These are phyloP conservation scores for Capsicum chinense DNA, from an alignment of 257 asterid genomes.

Conservation along the genomic window DNA sequence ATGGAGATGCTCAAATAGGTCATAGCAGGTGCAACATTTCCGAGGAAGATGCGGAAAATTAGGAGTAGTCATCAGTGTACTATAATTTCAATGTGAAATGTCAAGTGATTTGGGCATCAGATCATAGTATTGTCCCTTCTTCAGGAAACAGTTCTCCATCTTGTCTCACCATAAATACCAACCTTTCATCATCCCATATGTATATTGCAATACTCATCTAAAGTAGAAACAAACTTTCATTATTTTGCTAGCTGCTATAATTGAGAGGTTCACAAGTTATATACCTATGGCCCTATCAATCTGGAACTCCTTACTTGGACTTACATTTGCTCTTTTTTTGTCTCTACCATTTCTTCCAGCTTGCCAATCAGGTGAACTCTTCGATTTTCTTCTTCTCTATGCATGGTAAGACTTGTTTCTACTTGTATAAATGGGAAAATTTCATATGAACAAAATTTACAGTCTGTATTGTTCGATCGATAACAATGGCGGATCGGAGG, in stretches of 20 bases:
- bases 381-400: background rate
- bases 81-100: conserved; percentile 17
- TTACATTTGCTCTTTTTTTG: conserved; percentile 23
- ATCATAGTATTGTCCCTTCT: conserved; percentile 25
- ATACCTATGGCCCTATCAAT: conserved; percentile 40
- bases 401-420: too few relatives aligned
- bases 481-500: background rate
- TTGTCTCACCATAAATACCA: conserved; percentile 27
- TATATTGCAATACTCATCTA: background rate
- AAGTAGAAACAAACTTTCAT: background rate
- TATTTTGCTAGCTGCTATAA: too few relatives aligned
- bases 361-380: conserved; percentile 40
- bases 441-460: too few relatives aligned
- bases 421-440: too few relatives aligned
- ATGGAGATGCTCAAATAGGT: conserved; percentile 28
- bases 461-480: too few relatives aligned
- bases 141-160: conserved; percentile 33
- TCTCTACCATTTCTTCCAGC: conserved; percentile 25
- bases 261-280: background rate
- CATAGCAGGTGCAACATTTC: conserved; percentile 35
- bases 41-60: conserved; percentile 29
- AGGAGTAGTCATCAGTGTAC: background rate
- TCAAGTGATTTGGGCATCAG: conserved; percentile 28
- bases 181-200: background rate
- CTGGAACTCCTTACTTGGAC: conserved; percentile 21